Evolutionary conservation across 1,139 yeast genomes (phyloP).

Genomic region (Sporopachydermia cereana): DNA sequence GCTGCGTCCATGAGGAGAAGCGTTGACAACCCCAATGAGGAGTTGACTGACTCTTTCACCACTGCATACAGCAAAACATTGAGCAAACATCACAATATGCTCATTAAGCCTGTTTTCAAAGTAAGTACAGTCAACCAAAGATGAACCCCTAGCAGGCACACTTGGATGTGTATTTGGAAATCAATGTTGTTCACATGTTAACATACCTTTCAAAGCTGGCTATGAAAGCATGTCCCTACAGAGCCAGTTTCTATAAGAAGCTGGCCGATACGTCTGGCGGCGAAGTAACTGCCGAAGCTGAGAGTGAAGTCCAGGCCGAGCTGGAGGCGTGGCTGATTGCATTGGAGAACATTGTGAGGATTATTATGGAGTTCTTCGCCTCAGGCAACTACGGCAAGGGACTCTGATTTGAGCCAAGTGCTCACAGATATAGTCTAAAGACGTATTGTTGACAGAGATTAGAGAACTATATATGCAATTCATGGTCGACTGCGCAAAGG

Average conservation of each 20-base stretch:
- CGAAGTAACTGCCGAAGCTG: constrained; percentile 28
- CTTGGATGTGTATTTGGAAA: too few species aligned
- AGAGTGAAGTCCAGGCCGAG: constrained; percentile 52
- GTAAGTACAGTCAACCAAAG: too few species aligned
- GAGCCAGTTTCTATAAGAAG: constrained; percentile 74
- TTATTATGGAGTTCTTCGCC: constrained; percentile 63
- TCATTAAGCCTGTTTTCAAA: constrained; percentile 76
- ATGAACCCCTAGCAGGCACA: too few species aligned
- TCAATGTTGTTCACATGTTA: too few species aligned
- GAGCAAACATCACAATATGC: constrained; percentile 69
- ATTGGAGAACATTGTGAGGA: constrained; percentile 60
- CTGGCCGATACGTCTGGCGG: constrained; percentile 38
- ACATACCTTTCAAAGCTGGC: too few species aligned
- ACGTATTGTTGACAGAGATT: too few species aligned
- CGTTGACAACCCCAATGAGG: constrained; percentile 45
- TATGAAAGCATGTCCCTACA: constrained; percentile 91
- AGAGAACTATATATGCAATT: too few species aligned
- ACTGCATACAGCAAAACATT: constrained; percentile 73
- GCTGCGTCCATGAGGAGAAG: constrained; percentile 82
- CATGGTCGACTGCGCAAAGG: too few species aligned
- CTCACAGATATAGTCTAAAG: too few species aligned
- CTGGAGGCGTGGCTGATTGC: constrained; percentile 66
- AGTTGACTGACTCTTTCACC: constrained; percentile 68
- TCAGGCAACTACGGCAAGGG: constrained; percentile 87
- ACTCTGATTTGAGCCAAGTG: constrained; percentile 30